Conservation (phyloP, 1,284 basidiomycete genomes). For the Sanguinoderma infundibulare region DNA sequence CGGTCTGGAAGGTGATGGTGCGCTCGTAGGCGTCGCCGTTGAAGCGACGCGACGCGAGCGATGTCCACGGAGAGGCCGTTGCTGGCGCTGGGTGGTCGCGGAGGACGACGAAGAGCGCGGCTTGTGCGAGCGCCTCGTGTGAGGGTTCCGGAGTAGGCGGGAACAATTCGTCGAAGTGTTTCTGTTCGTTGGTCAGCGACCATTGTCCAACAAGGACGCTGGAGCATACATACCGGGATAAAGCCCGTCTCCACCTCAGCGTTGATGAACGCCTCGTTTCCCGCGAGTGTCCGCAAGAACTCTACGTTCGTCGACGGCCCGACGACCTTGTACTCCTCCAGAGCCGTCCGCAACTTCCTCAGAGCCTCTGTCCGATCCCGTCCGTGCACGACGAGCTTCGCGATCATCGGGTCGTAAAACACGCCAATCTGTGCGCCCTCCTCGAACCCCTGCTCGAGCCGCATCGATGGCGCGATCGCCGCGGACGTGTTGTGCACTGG, state of each 20-base stretch:
- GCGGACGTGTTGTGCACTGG: constrained; percentile 44
- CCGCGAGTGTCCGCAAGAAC: constrained; percentile 81
- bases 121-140: constrained; percentile 73
- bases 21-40: constrained; percentile 74
- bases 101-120: constrained; percentile 76
- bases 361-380: constrained; percentile 87
- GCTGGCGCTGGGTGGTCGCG: constrained; percentile 54
- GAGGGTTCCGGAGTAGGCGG: constrained; percentile 61
- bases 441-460: constrained; percentile 91
- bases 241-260: constrained; percentile 95
- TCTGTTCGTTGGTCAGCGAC: constrained; percentile 47
- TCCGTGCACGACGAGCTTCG: constrained; percentile 92
- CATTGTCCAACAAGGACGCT: background rate
- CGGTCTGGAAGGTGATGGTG: constrained; percentile 56
- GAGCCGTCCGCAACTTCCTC: constrained; percentile 75
- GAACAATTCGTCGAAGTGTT: constrained; percentile 81
- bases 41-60: constrained; percentile 74
- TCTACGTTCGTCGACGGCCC: constrained; percentile 93
- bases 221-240: constrained; percentile 68
- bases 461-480: constrained; percentile 63
- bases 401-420: constrained; percentile 95
- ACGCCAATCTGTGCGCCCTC: constrained; percentile 89
- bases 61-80: constrained; percentile 64
- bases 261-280: constrained; percentile 76
- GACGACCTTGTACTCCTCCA: constrained; percentile 90